A percentile compares a stretch with the other conserved stretches of the same genome.
These are phyloP conservation scores for Trypanosoma avium DNA, from an alignment of 208 protist species.

Conservation along the genomic window DNA sequence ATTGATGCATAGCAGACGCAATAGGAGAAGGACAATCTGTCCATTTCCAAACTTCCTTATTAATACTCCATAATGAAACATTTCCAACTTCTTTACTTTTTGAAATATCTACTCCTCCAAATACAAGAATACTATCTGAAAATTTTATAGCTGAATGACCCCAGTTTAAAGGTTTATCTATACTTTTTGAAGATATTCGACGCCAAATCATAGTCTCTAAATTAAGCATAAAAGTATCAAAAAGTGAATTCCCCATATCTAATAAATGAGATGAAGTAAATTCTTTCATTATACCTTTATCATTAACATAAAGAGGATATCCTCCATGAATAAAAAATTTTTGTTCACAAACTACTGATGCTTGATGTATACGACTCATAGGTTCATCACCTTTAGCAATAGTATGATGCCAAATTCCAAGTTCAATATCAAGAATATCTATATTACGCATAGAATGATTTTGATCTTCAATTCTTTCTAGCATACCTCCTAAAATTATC, in stretches of 20 bases:
- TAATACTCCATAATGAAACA: constrained; percentile 1
- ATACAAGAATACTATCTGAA: constrained; percentile 13
- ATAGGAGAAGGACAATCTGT: neutral
- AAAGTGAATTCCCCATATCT: constrained; percentile 2
- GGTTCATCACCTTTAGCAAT: constrained; percentile 16
- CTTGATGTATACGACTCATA: constrained; percentile 13
- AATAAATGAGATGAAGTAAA: constrained; percentile 11
- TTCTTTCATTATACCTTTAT: constrained; percentile 1
- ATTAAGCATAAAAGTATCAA: constrained; percentile 18
- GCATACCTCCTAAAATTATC: constrained; percentile 11
- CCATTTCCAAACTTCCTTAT: neutral
- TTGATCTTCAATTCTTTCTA: constrained; percentile 12
- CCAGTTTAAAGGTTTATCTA: constrained; percentile 1
- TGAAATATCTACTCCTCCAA: constrained; percentile 15
- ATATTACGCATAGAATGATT: constrained; percentile 1
- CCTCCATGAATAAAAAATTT: constrained; percentile 14
- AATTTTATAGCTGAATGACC: constrained; percentile 15
- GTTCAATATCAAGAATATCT: constrained; percentile 11
- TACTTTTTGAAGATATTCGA: constrained; percentile 3
- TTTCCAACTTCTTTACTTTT: constrained; percentile 13
- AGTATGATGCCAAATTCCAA: neutral
- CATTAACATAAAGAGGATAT: constrained; percentile 7
- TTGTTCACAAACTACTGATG: neutral
- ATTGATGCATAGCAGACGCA: constrained; percentile 11
- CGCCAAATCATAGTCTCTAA: constrained; percentile 20